These are phyloP conservation scores for Bruguiera sexangula DNA, from an alignment of 345 rosid genomes.

Conservation along the genomic window DNA sequence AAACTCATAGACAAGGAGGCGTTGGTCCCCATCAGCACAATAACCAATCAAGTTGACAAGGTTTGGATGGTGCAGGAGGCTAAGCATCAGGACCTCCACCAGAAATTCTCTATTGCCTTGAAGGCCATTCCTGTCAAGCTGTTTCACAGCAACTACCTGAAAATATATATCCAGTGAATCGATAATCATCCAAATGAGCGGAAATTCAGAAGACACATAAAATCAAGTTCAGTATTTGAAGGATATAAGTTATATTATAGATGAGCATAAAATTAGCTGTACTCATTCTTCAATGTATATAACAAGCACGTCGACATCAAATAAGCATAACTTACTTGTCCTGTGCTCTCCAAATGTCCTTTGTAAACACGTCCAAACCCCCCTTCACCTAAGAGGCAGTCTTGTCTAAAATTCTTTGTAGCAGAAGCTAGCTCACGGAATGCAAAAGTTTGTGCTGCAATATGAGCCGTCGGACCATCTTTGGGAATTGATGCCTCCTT, in stretches of 20 bases:
- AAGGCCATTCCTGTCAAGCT: slow-evolving; percentile 87
- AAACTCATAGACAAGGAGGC: slow-evolving; percentile 93
- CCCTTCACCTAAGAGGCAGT: slow-evolving; percentile 88
- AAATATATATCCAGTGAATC: slow-evolving; percentile 14
- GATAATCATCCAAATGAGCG: slow-evolving; percentile 2
- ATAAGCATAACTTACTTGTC: slow-evolving; percentile 52
- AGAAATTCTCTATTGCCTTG: slow-evolving; percentile 98
- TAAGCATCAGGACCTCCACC: slow-evolving; percentile 97
- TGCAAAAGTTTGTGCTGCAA: slow-evolving; percentile 92
- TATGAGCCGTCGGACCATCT: slow-evolving; percentile 66
- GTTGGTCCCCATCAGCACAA: slow-evolving; percentile 98
- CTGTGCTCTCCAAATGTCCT: slow-evolving; percentile 84
- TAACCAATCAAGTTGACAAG: slow-evolving; percentile 95
- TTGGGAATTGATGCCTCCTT: slow-evolving; percentile 66
- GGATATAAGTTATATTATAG: too few relatives aligned
- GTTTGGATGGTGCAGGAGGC: slow-evolving; percentile 90
- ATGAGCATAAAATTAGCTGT: too few relatives aligned
- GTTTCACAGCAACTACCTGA: slow-evolving; percentile 96
- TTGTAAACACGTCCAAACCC: slow-evolving; percentile 96
- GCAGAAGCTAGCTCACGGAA: slow-evolving; percentile 88
- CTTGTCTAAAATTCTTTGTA: slow-evolving; percentile 74
- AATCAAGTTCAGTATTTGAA: background rate
- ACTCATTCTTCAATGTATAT: too few relatives aligned
- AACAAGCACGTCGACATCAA: slow-evolving; percentile 1
- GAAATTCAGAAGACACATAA: background rate